phyloP scores from a whole-genome alignment of 352 stramenopile species.

The Bremia lactucae region DNA sequence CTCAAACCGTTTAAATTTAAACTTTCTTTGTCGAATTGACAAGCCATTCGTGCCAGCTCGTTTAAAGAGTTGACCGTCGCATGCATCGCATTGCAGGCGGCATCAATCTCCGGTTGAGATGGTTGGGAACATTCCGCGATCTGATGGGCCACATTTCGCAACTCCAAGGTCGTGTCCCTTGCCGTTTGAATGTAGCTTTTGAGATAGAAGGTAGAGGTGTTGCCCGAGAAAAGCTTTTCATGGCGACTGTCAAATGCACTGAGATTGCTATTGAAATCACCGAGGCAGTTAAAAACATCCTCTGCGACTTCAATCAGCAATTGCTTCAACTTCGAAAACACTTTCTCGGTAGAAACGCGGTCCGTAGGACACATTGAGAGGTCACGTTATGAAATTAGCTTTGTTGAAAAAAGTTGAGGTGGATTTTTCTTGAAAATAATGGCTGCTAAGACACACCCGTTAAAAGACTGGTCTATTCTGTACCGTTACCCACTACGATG shows the following conservation, averaged over 20 bases:
- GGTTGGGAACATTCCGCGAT: constrained; percentile 10
- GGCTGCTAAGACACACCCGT: too few relatives aligned
- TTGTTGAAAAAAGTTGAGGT: too few relatives aligned
- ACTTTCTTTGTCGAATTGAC: constrained; percentile 22
- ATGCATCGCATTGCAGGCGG: constrained; percentile 17
- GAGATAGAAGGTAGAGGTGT: constrained; percentile 17
- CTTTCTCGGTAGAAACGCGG: constrained; percentile 4
- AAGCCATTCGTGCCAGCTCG: constrained; percentile 13
- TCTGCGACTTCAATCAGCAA: constrained; percentile 13
- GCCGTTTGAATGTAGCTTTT: constrained; percentile 14
- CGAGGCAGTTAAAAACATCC: constrained; percentile 11
- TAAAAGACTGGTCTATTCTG: too few relatives aligned
- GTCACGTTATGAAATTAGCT: too few relatives aligned
- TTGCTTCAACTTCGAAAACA: constrained; percentile 17
- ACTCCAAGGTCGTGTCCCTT: constrained; percentile 10
- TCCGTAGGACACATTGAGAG: too few relatives aligned
- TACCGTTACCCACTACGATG: too few relatives aligned
- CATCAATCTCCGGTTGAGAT: constrained; percentile 16
- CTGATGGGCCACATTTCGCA: constrained; percentile 11
- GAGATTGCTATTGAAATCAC: constrained; percentile 16
- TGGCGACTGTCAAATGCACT: constrained; percentile 17
- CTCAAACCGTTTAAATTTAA: constrained; percentile 1
- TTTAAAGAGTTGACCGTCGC: constrained; percentile 18
- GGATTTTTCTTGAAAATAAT: too few relatives aligned
- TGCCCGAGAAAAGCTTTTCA: constrained; percentile 11